Percentiles rank a stretch among this genome's conserved stretches.
Conservation (phyloP, 1,284 basidiomycete species). For the Boletus semigastroideus region DNA sequence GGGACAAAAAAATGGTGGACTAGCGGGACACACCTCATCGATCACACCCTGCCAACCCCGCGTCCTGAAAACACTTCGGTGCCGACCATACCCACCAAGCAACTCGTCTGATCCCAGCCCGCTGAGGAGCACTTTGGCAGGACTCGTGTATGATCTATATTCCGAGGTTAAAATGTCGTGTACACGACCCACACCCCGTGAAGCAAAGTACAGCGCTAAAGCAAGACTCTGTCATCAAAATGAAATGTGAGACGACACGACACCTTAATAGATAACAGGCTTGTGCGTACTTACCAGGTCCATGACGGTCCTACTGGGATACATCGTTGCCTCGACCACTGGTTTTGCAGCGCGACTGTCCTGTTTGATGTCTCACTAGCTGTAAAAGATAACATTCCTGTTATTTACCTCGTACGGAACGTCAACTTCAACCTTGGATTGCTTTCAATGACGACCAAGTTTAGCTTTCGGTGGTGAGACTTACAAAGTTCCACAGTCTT, state of each 20-base stretch:
- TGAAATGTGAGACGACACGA: slow-evolving; percentile 4
- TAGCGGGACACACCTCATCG: slow-evolving; percentile 59
- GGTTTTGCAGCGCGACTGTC: slow-evolving; percentile 62
- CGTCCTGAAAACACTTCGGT: slow-evolving; percentile 72
- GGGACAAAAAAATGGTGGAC: neutral
- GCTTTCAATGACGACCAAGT: slow-evolving; percentile 2
- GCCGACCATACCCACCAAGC: slow-evolving; percentile 91
- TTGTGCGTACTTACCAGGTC: slow-evolving; percentile 73
- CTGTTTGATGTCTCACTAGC: slow-evolving; percentile 35
- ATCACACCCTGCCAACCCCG: slow-evolving; percentile 75
- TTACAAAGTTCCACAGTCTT: slow-evolving; percentile 87
- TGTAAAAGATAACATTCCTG: neutral
- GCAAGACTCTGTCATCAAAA: slow-evolving; percentile 70
- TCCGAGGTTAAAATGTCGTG: slow-evolving; percentile 32
- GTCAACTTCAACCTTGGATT: slow-evolving; percentile 73
- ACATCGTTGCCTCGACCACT: slow-evolving; percentile 74
- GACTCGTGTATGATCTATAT: slow-evolving; percentile 60
- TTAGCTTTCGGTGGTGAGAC: slow-evolving; percentile 22
- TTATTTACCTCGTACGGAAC: slow-evolving; percentile 73
- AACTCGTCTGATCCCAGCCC: slow-evolving; percentile 96
- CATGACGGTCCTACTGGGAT: slow-evolving; percentile 85
- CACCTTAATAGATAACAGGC: neutral
- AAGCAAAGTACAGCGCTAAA: slow-evolving; percentile 91
- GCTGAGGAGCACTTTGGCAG: slow-evolving; percentile 83
- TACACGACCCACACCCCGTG: slow-evolving; percentile 69